phyloP scores from a whole-genome alignment of 228 moss, liverwort and hornwort species.

The Sphagnum magellanicum region DNA sequence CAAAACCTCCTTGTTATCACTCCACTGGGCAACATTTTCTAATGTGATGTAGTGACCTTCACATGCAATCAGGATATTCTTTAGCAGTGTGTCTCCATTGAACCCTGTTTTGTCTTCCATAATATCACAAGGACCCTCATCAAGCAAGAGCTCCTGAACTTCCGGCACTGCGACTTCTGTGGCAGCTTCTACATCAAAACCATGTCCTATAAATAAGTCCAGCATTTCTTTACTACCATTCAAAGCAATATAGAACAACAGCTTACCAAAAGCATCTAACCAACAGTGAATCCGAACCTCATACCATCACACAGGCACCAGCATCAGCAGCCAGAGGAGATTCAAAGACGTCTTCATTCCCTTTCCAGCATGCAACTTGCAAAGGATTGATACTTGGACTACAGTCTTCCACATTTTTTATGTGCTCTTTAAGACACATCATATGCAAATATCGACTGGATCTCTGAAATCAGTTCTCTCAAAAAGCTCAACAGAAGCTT shows the following conservation, averaged over 20 bases:
- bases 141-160: too few relatives aligned
- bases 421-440: neutral
- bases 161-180: too few relatives aligned
- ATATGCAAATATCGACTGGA: too few relatives aligned
- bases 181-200: too few relatives aligned
- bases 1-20: too few relatives aligned
- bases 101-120: too few relatives aligned
- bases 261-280: neutral
- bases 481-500: neutral
- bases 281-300: too few relatives aligned
- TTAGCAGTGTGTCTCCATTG: too few relatives aligned
- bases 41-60: too few relatives aligned
- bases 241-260: neutral
- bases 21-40: too few relatives aligned
- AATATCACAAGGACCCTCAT: too few relatives aligned
- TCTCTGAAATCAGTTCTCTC: neutral
- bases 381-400: slow-evolving; percentile 1
- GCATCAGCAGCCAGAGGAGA: neutral
- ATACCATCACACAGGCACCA: neutral
- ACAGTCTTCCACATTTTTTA: neutral
- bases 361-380: neutral
- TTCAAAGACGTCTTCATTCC: neutral
- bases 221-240: neutral
- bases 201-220: neutral
- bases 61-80: too few relatives aligned